Evolutionary conservation across 1,139 yeast genomes (phyloP).

Genomic region (Sugiyamaella xylanicola): DNA sequence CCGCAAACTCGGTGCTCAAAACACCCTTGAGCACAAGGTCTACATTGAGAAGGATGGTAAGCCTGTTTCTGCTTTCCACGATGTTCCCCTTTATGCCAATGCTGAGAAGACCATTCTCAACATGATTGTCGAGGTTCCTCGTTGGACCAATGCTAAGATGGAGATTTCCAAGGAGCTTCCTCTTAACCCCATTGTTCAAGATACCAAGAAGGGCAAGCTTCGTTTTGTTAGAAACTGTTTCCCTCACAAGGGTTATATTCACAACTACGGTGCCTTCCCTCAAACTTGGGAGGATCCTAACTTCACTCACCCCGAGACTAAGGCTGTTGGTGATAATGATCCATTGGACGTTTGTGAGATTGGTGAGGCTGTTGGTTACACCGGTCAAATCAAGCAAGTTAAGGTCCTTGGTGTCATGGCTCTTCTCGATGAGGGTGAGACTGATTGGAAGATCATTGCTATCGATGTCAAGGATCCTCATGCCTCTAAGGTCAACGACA

Average conservation of each 20-base stretch:
- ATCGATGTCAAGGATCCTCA: conserved; percentile 75
- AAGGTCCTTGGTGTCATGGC: conserved; percentile 87
- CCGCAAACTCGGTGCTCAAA: conserved; percentile 86
- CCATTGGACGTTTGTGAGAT: conserved; percentile 91
- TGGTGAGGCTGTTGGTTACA: conserved; percentile 68
- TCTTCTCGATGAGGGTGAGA: conserved; percentile 86
- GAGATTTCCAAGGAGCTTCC: conserved; percentile 69
- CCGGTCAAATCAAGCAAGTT: conserved; percentile 80
- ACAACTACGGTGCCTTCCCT: conserved; percentile 92
- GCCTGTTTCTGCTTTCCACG: conserved; percentile 79
- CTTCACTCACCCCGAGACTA: conserved; percentile 63
- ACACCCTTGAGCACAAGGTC: conserved; percentile 89
- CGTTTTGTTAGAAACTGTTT: conserved; percentile 84
- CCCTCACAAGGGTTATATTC: conserved; percentile 90
- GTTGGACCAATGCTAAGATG: conserved; percentile 89
- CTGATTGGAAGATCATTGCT: conserved; percentile 90
- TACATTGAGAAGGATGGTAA: conserved; percentile 69
- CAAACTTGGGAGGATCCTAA: conserved; percentile 95
- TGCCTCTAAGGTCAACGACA: conserved; percentile 69
- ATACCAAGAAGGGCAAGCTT: conserved; percentile 78
- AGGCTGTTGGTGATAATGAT: conserved; percentile 75
- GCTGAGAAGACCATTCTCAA: conserved; percentile 64
- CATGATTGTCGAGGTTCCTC: conserved; percentile 87
- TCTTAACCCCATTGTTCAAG: conserved; percentile 84
- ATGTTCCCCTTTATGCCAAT: conserved; percentile 71